Percentiles rank a stretch among this genome's conserved stretches.
Evolutionary conservation across 2,329 filamentous ascomycete genomes (phyloP).

Genomic region (Fusarium multiceps): DNA sequence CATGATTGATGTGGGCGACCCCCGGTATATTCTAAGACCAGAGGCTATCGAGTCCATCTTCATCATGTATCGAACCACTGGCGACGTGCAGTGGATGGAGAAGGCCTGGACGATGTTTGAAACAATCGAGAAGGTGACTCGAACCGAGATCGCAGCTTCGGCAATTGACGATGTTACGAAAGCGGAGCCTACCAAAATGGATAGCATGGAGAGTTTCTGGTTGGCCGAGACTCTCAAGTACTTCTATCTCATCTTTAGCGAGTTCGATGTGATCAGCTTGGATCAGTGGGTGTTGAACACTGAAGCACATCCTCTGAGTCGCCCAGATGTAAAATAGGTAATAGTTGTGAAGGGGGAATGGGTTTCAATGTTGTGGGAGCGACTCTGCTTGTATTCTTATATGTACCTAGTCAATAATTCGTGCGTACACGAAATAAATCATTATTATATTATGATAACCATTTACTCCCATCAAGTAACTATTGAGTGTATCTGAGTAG

Average conservation of each 20-base stretch:
- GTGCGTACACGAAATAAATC: constrained; percentile 1
- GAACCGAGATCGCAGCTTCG: constrained; percentile 71
- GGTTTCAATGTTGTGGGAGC: constrained; percentile 8
- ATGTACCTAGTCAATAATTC: background rate
- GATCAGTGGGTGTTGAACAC: constrained; percentile 72
- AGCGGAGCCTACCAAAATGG: constrained; percentile 54
- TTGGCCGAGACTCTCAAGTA: constrained; percentile 76
- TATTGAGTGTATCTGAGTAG: background rate
- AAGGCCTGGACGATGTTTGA: constrained; percentile 81
- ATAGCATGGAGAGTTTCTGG: constrained; percentile 83
- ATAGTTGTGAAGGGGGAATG: constrained; percentile 6
- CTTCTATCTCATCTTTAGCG: constrained; percentile 71
- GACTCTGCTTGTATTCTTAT: constrained; percentile 17
- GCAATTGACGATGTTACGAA: constrained; percentile 71
- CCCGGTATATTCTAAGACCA: constrained; percentile 74
- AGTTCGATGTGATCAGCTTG: constrained; percentile 67
- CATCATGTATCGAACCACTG: constrained; percentile 80
- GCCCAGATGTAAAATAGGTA: constrained; percentile 37
- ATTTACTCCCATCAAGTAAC: background rate
- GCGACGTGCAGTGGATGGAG: constrained; percentile 71
- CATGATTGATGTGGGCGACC: constrained; percentile 65
- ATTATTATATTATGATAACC: background rate
- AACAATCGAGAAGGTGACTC: constrained; percentile 69
- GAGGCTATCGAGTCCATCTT: constrained; percentile 86
- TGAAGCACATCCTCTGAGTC: constrained; percentile 63